Evolutionary conservation across 2,329 filamentous ascomycete species (phyloP).

Genomic region (Pestalotiopsis sp.): DNA sequence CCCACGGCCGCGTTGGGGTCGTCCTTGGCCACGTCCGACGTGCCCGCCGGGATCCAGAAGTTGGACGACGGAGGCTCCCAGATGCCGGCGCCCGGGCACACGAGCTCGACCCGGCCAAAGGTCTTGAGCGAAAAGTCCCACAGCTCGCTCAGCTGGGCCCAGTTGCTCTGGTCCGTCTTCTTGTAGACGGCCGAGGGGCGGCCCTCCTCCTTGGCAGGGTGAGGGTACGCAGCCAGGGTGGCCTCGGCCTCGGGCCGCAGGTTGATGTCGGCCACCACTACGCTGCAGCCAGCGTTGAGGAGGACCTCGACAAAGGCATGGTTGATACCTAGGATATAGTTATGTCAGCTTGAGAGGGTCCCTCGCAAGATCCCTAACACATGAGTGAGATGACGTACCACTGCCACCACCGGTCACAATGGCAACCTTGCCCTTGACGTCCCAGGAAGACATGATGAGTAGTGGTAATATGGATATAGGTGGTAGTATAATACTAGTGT

Average conservation of each 20-base stretch:
- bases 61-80: constrained; percentile 20
- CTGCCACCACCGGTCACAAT: constrained; percentile 9
- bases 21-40: constrained; percentile 16
- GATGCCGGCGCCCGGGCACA: constrained; percentile 23
- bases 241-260: constrained; percentile 7
- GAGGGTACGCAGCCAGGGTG: constrained; percentile 10
- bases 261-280: constrained; percentile 2
- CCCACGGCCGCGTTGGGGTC: constrained; percentile 17
- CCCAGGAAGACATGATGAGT: not conserved
- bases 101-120: constrained; percentile 19
- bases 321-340: not conserved
- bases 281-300: not conserved
- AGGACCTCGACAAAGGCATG: constrained; percentile 4
- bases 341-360: not conserved
- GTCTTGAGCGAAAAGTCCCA: constrained; percentile 19
- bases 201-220: constrained; percentile 11
- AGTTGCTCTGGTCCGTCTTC: constrained; percentile 20
- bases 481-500: not conserved
- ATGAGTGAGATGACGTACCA: constrained; percentile 1
- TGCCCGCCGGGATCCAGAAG: constrained; percentile 24
- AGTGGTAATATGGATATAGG: not conserved
- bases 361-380: not conserved
- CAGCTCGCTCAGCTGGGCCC: constrained; percentile 27
- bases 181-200: constrained; percentile 14
- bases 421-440: constrained; percentile 6